phyloP scores from a whole-genome alignment of 1,284 basidiomycete genomes.

The Leccinum huronense region DNA sequence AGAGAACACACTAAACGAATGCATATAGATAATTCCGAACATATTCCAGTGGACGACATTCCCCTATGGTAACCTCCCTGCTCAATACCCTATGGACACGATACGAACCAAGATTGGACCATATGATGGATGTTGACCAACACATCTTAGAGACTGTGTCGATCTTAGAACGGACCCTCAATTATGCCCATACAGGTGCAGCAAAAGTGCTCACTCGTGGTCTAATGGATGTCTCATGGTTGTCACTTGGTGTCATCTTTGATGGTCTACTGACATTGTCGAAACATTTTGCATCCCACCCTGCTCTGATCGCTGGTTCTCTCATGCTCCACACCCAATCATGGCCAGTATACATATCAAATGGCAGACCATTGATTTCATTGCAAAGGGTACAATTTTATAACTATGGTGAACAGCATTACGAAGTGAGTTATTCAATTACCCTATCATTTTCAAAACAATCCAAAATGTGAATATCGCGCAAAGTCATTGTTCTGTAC shows the following conservation, averaged over 20 bases:
- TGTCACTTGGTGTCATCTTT: background rate
- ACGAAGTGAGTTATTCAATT: background rate
- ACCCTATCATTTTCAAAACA: too few species aligned
- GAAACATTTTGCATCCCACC: background rate
- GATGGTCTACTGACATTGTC: background rate
- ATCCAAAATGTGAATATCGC: too few species aligned
- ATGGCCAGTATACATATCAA: background rate
- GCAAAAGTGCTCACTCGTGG: background rate
- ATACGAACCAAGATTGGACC: background rate
- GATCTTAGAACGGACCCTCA: background rate
- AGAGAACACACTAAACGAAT: too few species aligned
- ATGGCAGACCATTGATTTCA: background rate
- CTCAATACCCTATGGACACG: too few species aligned
- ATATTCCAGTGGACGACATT: too few species aligned
- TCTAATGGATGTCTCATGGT: background rate
- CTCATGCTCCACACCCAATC: background rate
- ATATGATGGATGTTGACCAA: background rate
- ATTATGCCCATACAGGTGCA: background rate
- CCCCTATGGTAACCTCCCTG: too few species aligned
- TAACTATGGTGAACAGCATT: background rate
- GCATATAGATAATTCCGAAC: too few species aligned
- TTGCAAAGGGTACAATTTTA: background rate
- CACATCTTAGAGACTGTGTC: background rate
- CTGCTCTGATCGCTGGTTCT: background rate
- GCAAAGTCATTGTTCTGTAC: too few species aligned